Conservation (phyloP, 2,329 filamentous ascomycete genomes). For the Colletotrichum cordylinicola region DNA sequence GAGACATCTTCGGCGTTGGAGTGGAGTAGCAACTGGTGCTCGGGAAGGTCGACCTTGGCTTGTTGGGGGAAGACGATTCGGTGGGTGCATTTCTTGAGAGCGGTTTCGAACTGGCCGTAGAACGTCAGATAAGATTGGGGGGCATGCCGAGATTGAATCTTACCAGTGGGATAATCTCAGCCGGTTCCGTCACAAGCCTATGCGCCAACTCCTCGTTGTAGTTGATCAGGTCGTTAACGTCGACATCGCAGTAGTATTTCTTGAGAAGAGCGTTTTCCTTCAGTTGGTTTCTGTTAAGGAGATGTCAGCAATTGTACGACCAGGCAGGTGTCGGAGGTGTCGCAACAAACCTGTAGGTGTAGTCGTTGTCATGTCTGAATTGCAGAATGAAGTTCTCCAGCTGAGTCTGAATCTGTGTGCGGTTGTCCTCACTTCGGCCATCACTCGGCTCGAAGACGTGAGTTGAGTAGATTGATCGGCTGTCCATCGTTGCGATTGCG, state of each 20-base stretch:
- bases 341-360: slow-evolving; percentile 82
- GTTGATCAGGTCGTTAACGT: slow-evolving; percentile 93
- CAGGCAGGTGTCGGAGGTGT: background rate
- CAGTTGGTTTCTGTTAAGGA: slow-evolving; percentile 78
- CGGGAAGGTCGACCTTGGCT: slow-evolving; percentile 72
- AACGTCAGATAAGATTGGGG: background rate
- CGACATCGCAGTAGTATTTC: slow-evolving; percentile 94
- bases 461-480: slow-evolving; percentile 84
- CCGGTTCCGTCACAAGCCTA: slow-evolving; percentile 85
- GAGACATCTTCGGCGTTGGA: slow-evolving; percentile 90
- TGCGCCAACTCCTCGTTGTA: slow-evolving; percentile 96
- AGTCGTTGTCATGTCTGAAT: slow-evolving; percentile 92
- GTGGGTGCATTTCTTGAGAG: slow-evolving; percentile 89
- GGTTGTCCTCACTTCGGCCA: slow-evolving; percentile 71
- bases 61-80: slow-evolving; percentile 88
- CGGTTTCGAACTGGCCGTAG: slow-evolving; percentile 79
- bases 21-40: slow-evolving; percentile 94
- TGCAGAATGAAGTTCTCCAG: slow-evolving; percentile 92
- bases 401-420: slow-evolving; percentile 76
- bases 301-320: slow-evolving; percentile 12
- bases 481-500: slow-evolving; percentile 68
- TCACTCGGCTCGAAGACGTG: slow-evolving; percentile 77
- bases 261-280: slow-evolving; percentile 93
- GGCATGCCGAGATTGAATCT: slow-evolving; percentile 31
- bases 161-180: slow-evolving; percentile 91